Conservation (phyloP, 2,329 filamentous ascomycete genomes). For the Xylaria polymorpha region DNA sequence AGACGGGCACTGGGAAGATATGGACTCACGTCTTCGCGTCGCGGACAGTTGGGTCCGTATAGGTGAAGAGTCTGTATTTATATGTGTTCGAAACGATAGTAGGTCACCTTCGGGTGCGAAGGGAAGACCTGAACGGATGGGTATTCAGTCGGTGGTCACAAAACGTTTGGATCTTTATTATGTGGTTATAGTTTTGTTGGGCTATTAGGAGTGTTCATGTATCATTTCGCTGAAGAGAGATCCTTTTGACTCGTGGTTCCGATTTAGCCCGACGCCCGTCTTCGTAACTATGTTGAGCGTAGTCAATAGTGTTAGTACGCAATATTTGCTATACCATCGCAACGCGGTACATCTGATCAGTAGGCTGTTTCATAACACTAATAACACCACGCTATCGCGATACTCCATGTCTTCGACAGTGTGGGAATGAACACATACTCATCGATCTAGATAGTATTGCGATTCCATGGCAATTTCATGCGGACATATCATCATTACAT, state of each 20-base stretch:
- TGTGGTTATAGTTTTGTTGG: not conserved
- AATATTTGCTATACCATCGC: not conserved
- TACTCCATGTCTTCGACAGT: not conserved
- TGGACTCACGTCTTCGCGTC: slow-evolving; percentile 21
- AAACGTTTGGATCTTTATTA: not conserved
- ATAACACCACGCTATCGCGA: slow-evolving; percentile 1
- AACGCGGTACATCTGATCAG: not conserved
- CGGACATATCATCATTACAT: slow-evolving; percentile 7
- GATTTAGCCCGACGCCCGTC: not conserved
- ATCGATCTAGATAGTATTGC: not conserved
- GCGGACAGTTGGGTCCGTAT: slow-evolving; percentile 21
- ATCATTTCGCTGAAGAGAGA: not conserved
- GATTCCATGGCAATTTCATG: slow-evolving; percentile 5
- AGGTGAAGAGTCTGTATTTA: not conserved
- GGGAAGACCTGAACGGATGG: not conserved
- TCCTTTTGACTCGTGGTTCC: not conserved
- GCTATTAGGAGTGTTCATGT: slow-evolving; percentile 10
- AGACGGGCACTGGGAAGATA: slow-evolving; percentile 31
- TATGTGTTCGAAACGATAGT: not conserved
- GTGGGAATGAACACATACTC: not conserved
- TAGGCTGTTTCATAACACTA: not conserved
- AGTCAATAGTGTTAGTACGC: not conserved
- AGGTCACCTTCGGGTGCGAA: not conserved
- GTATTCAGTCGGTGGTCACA: not conserved
- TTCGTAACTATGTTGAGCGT: not conserved